These are phyloP conservation scores for Lactifluus volemus DNA, from an alignment of 768 basidiomycete genomes.

Conservation along the genomic window DNA sequence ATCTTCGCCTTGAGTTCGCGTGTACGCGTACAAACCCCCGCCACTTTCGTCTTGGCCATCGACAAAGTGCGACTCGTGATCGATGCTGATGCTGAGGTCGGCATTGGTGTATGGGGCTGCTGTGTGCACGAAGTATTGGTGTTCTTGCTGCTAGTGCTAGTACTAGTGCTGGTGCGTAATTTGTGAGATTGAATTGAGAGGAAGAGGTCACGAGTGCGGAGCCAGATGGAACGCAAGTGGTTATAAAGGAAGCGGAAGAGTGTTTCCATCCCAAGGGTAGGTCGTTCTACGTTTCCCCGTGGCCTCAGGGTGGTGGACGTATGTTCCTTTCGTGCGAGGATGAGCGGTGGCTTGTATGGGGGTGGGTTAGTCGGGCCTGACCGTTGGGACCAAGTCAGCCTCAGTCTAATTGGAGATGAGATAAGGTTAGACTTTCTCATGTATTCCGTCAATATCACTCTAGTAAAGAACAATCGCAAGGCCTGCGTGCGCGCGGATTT, in stretches of 20 bases:
- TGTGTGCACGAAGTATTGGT: neutral
- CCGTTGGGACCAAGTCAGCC: neutral
- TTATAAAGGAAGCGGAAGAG: slow-evolving; percentile 7
- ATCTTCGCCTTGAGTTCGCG: slow-evolving; percentile 2
- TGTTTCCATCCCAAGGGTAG: neutral
- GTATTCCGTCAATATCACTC: no score
- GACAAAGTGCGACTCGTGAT: neutral
- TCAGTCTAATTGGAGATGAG: no score
- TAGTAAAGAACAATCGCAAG: no score
- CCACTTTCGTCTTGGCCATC: neutral
- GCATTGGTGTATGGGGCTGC: neutral
- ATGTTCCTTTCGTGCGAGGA: neutral
- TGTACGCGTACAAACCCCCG: neutral
- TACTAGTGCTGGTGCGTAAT: neutral
- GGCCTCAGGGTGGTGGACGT: neutral
- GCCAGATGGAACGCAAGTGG: slow-evolving; percentile 13
- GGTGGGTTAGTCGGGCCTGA: no score
- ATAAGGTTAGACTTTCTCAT: neutral
- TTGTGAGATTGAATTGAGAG: neutral
- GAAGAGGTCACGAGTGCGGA: slow-evolving; percentile 6
- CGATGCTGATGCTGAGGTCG: neutral
- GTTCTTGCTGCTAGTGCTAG: neutral
- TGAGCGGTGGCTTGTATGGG: neutral
- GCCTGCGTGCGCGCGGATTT: no score
- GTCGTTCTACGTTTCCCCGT: neutral